Evolutionary conservation across 192 early-diverging fungal species (phyloP).

Genomic region (Lobulomyces angularis): DNA sequence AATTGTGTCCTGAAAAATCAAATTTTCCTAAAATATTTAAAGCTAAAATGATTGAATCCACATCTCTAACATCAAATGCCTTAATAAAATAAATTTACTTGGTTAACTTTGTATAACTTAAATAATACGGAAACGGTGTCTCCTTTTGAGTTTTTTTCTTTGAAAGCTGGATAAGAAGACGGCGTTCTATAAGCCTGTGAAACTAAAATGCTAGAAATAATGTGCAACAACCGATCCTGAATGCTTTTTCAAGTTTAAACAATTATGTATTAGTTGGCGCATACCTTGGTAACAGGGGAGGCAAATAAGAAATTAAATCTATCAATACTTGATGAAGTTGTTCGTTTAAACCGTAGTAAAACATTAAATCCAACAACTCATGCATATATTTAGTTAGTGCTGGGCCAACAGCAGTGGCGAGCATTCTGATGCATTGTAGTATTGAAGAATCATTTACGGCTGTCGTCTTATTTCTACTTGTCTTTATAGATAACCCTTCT

Average conservation of each 20-base stretch:
- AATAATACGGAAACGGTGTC: neutral
- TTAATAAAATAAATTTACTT: neutral
- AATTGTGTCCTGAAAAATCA: slow-evolving; percentile 41
- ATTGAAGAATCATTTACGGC: slow-evolving; percentile 44
- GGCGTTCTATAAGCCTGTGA: slow-evolving; percentile 29
- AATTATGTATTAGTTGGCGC: too few species aligned
- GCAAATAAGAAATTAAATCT: slow-evolving; percentile 58
- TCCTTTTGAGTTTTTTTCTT: neutral
- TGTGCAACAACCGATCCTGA: slow-evolving; percentile 40
- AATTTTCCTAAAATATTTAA: slow-evolving; percentile 59
- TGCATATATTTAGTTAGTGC: slow-evolving; percentile 63
- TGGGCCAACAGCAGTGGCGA: slow-evolving; percentile 64
- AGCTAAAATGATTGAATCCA: slow-evolving; percentile 54
- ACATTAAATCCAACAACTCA: slow-evolving; percentile 67
- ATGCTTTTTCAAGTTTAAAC: too few species aligned
- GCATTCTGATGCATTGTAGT: slow-evolving; percentile 55
- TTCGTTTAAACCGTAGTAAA: slow-evolving; percentile 58
- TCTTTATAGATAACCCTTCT: slow-evolving; percentile 50
- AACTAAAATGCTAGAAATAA: neutral
- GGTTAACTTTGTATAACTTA: neutral
- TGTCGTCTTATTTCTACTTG: slow-evolving; percentile 34
- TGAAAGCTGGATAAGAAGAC: slow-evolving; percentile 4
- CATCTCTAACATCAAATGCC: slow-evolving; percentile 41
- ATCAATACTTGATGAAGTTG: slow-evolving; percentile 50
- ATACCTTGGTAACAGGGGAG: slow-evolving; percentile 55